Conservation (phyloP, 371 early-diverging fungal species). For the Actinomortierella ambigua region DNA sequence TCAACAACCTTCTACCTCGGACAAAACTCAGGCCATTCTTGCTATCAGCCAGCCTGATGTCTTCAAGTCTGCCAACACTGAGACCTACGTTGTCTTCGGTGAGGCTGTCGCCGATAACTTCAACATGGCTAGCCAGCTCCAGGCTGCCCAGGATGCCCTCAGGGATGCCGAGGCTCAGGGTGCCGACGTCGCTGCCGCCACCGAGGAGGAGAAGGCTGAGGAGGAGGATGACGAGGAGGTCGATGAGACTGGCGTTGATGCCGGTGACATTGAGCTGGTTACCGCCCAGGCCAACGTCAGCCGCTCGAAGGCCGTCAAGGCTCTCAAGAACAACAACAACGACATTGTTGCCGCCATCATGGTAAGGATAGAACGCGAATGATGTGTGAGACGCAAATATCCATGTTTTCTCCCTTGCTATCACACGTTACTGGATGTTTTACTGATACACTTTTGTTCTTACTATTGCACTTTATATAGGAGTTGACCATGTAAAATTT, state of each 20-base stretch:
- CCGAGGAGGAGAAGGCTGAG: constrained; percentile 54
- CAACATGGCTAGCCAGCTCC: constrained; percentile 64
- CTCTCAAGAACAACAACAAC: constrained; percentile 83
- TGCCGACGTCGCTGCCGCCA: constrained; percentile 55
- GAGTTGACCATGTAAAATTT: constrained; percentile 42
- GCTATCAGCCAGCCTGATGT: constrained; percentile 92
- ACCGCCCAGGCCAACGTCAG: constrained; percentile 88
- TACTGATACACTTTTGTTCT: constrained; percentile 4
- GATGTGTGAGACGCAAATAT: neutral
- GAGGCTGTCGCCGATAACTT: constrained; percentile 92
- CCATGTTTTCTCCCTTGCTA: neutral
- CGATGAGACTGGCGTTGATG: constrained; percentile 80
- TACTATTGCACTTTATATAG: constrained; percentile 7
- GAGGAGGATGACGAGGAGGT: constrained; percentile 52
- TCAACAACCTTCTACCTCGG: too few species aligned
- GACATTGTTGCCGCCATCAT: constrained; percentile 98
- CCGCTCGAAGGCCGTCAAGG: constrained; percentile 92
- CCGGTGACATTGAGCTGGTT: constrained; percentile 94
- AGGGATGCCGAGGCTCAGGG: constrained; percentile 60
- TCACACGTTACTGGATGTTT: neutral
- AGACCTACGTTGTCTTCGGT: constrained; percentile 97
- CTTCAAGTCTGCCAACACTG: constrained; percentile 86
- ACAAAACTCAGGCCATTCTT: constrained; percentile 68
- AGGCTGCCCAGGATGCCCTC: constrained; percentile 51
- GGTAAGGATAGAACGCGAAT: constrained; percentile 8